These are phyloP conservation scores for Plasmopara muralis DNA, from an alignment of 352 stramenopile genomes.

Conservation along the genomic window DNA sequence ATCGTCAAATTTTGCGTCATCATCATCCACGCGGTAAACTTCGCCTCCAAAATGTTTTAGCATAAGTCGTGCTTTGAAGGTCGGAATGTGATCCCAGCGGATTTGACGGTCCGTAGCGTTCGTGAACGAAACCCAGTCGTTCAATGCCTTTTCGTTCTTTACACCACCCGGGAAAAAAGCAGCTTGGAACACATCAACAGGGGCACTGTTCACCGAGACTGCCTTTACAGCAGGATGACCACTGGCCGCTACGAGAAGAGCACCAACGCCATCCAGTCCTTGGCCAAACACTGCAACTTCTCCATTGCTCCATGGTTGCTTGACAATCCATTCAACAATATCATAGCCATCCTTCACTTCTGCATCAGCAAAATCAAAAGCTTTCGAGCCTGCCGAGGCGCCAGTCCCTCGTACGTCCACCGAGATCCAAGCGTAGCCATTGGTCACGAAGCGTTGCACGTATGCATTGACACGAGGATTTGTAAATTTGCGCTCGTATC, in stretches of 20 bases:
- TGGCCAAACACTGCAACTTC: constrained; percentile 65
- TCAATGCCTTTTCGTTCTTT: constrained; percentile 61
- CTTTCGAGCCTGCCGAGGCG: constrained; percentile 56
- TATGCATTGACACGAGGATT: constrained; percentile 73
- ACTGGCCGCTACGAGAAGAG: constrained; percentile 52
- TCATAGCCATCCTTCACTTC: constrained; percentile 72
- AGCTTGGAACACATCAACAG: constrained; percentile 58
- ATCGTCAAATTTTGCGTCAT: constrained; percentile 52
- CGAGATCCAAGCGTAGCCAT: constrained; percentile 68
- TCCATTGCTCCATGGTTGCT: constrained; percentile 77
- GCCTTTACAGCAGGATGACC: constrained; percentile 66
- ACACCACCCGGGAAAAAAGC: constrained; percentile 75
- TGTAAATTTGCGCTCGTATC: constrained; percentile 68
- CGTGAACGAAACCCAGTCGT: constrained; percentile 65
- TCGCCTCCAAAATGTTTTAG: constrained; percentile 81
- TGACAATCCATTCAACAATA: constrained; percentile 73
- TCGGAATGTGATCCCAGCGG: constrained; percentile 65
- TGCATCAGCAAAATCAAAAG: constrained; percentile 55
- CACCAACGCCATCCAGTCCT: constrained; percentile 62
- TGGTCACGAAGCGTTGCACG: constrained; percentile 61
- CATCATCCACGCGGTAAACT: constrained; percentile 74
- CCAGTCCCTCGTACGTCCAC: constrained; percentile 77
- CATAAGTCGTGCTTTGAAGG: constrained; percentile 73
- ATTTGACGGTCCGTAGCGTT: constrained; percentile 69
- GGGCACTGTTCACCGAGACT: constrained; percentile 60